phyloP scores from a whole-genome alignment of 495 filamentous ascomycete species.

The Trichoderma virens region DNA sequence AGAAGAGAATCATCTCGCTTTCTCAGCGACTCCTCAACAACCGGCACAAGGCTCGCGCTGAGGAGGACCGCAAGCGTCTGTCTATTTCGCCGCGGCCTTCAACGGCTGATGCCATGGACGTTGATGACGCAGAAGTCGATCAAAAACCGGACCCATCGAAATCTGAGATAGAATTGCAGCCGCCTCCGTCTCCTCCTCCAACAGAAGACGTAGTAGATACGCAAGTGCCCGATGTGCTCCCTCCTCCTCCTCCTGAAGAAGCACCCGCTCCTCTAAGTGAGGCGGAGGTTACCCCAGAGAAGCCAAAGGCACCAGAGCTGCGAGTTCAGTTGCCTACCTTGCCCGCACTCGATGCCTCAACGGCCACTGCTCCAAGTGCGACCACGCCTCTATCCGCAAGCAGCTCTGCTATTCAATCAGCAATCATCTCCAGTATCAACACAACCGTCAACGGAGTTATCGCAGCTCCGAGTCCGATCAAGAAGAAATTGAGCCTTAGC shows the following conservation, averaged over 20 bases:
- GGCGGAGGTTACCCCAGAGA: slow-evolving; percentile 16
- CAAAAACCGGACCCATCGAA: not conserved
- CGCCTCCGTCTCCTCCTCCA: not conserved
- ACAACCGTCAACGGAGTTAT: slow-evolving; percentile 35
- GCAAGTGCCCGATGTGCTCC: not conserved
- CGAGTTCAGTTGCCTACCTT: slow-evolving; percentile 45
- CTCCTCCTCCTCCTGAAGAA: not conserved
- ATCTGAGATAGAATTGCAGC: not conserved
- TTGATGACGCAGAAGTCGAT: not conserved
- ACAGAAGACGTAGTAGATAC: not conserved
- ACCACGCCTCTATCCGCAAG: slow-evolving; percentile 39
- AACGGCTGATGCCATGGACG: slow-evolving; percentile 21
- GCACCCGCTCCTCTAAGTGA: not conserved
- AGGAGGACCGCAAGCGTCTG: slow-evolving; percentile 22
- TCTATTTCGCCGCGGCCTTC: slow-evolving; percentile 15
- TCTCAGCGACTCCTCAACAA: slow-evolving; percentile 40
- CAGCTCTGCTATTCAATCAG: slow-evolving; percentile 42
- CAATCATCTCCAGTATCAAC: slow-evolving; percentile 36
- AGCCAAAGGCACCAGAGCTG: slow-evolving; percentile 36
- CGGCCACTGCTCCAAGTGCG: slow-evolving; percentile 22
- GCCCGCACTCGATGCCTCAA: slow-evolving; percentile 27
- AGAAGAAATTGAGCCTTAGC: slow-evolving; percentile 68
- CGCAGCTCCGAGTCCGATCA: slow-evolving; percentile 51
- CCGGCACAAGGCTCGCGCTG: slow-evolving; percentile 32
- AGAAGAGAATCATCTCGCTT: slow-evolving; percentile 35